These are phyloP conservation scores for Spiraea crenata DNA, from an alignment of 331 rosid genomes.

Conservation along the genomic window DNA sequence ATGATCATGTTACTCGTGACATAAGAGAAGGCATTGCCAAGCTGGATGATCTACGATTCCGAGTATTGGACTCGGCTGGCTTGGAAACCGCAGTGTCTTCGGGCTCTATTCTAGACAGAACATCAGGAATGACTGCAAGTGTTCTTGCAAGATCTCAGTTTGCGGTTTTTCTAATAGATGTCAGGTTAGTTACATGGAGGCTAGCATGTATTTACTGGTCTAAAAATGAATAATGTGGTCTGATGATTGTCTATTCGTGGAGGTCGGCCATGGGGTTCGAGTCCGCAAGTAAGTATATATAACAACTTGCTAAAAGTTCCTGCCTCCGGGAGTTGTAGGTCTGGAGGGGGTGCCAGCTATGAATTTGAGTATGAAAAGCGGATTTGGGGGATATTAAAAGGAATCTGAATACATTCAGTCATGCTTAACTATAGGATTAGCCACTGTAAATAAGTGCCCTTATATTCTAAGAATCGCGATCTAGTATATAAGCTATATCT, in stretches of 20 bases:
- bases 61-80: constrained; percentile 91
- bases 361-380: too few species aligned
- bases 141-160: constrained; percentile 62
- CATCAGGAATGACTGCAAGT: constrained; percentile 74
- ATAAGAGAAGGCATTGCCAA: constrained; percentile 89
- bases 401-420: background rate
- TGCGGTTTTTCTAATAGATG: constrained; percentile 80
- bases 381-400: too few species aligned
- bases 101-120: constrained; percentile 83
- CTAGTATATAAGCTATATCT: background rate
- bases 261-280: too few species aligned
- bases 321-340: too few species aligned
- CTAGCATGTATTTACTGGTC: background rate
- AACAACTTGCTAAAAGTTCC: too few species aligned
- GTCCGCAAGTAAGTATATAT: too few species aligned
- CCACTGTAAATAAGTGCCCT: background rate
- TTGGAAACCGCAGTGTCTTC: constrained; percentile 73
- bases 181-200: constrained; percentile 43
- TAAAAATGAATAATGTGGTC: background rate
- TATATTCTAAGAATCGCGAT: background rate
- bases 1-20: constrained; percentile 94
- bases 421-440: background rate
- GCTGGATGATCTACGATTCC: constrained; percentile 79
- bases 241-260: too few species aligned
- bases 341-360: too few species aligned